Base-by-base conservation (phyloP, 768 basidiomycete species). In the Collybiopsis confluens region DNA sequence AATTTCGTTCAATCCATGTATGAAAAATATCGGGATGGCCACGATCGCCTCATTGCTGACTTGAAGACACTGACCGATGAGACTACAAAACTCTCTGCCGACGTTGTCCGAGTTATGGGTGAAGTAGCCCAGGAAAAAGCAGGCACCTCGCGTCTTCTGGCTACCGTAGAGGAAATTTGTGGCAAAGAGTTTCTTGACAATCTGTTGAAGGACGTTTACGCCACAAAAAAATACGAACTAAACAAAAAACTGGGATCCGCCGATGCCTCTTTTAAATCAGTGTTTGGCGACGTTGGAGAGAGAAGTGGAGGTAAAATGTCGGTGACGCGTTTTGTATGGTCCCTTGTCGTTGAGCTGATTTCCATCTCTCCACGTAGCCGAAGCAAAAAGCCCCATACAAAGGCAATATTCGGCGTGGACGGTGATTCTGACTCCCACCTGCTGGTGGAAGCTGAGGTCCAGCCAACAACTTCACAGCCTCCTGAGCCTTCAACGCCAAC, bases 181-280 rank as follows among this genome's bases (percentile, higher is more conserved):
- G 50, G 50, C 9, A 33, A 23, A 18, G 50, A 52, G 26, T 41
- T 52, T 15, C 15, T 52, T 13, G 30, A 52, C 50, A 40, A 43
- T 15, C 11, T 52, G 9, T 3, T 41, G 40, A 30, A 30, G 2
- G 50, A 52, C 3, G 38, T 52, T 11, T 26, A 43, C 26, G 41
- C 26, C 2, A 52, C 50, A 23, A 41, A 27, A 8, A 41, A 24
- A 11, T 52, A 41, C 15, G 50, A 52, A 9, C 2, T 52, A 16
- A 52, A 42, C 42, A 30, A 35, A 15, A 48, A 13, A 21, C 28
- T 35, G 2, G 4, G n/a, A 11, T n/a, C 45, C 35, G 13, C 47
- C 7, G 33, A 33, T 2, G 2, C 20, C 15, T 21, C 35, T 15
- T 48, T 23, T 3, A 16, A 35, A 2, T 11, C 35, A 15, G 23